These are phyloP conservation scores for Daldinia loculata DNA, from an alignment of 495 filamentous ascomycete genomes.

Conservation along the genomic window DNA sequence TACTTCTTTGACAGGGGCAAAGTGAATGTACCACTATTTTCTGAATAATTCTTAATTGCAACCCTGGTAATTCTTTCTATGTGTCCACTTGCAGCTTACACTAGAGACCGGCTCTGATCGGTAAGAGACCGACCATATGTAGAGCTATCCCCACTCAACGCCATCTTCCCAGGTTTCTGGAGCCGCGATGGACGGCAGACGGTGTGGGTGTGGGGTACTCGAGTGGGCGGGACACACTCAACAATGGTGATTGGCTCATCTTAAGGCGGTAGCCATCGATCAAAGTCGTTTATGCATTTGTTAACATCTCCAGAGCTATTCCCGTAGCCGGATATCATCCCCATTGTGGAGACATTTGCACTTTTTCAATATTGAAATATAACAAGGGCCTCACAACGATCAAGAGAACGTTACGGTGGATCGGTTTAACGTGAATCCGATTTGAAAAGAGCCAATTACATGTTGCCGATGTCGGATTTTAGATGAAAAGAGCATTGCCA, in stretches of 20 bases:
- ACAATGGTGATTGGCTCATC: neutral
- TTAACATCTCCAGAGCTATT: slow-evolving; percentile 5
- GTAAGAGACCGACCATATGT: neutral
- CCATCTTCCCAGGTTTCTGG: slow-evolving; percentile 4
- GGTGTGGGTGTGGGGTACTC: slow-evolving; percentile 1
- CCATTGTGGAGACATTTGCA: neutral
- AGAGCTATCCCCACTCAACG: neutral
- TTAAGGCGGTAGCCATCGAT: neutral
- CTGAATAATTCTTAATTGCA: neutral
- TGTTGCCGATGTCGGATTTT: slow-evolving; percentile 26
- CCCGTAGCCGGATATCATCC: neutral
- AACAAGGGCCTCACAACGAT: neutral
- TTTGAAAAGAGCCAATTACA: neutral
- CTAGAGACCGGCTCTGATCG: neutral
- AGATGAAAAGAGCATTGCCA: neutral
- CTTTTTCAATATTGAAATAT: neutral
- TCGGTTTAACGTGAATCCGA: neutral
- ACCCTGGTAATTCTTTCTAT: neutral
- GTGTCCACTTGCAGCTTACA: neutral
- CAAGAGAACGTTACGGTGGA: neutral
- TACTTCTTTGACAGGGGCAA: neutral
- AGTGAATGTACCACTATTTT: neutral
- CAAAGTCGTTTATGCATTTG: slow-evolving; percentile 2
- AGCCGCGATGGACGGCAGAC: slow-evolving; percentile 2
- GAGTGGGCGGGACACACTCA: neutral